Percentiles rank a stretch among this genome's conserved stretches.
These are phyloP conservation scores for Blastocystis sp. DNA, from an alignment of 352 stramenopile genomes.

Conservation along the genomic window DNA sequence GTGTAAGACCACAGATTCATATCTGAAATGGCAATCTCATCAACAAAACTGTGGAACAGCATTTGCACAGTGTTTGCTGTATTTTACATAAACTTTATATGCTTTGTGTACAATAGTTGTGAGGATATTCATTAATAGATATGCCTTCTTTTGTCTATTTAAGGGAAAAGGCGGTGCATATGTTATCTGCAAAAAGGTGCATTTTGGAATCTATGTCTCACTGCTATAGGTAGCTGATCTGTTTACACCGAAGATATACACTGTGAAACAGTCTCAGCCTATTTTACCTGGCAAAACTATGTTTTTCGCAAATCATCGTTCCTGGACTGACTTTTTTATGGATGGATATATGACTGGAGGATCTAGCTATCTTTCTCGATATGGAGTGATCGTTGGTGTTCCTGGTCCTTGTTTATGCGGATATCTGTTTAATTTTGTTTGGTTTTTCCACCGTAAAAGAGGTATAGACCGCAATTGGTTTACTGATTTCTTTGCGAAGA, in stretches of 20 bases:
- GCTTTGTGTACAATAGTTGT: not conserved
- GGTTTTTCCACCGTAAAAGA: slow-evolving; percentile 57
- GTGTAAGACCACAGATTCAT: too few relatives aligned
- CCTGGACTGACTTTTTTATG: slow-evolving; percentile 61
- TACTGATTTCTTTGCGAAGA: slow-evolving; percentile 48
- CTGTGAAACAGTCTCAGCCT: slow-evolving; percentile 39
- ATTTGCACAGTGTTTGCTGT: not conserved
- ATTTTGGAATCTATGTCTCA: not conserved
- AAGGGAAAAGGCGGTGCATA: not conserved
- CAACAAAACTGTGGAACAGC: not conserved
- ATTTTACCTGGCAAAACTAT: slow-evolving; percentile 41
- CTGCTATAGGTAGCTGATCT: not conserved
- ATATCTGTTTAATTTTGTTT: slow-evolving; percentile 57
- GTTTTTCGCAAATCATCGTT: slow-evolving; percentile 60
- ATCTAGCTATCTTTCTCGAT: slow-evolving; percentile 52
- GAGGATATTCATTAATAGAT: not conserved
- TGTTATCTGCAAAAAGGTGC: slow-evolving; percentile 10
- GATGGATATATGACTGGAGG: slow-evolving; percentile 40
- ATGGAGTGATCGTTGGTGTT: slow-evolving; percentile 52
- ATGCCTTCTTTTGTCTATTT: not conserved
- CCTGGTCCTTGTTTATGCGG: slow-evolving; percentile 39
- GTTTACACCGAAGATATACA: not conserved
- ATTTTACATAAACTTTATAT: not conserved
- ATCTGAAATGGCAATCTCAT: too few relatives aligned
- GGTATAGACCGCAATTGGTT: slow-evolving; percentile 58